Evolutionary conservation across 2,329 filamentous ascomycete species (phyloP).

Genomic region (Fusarium graminum): DNA sequence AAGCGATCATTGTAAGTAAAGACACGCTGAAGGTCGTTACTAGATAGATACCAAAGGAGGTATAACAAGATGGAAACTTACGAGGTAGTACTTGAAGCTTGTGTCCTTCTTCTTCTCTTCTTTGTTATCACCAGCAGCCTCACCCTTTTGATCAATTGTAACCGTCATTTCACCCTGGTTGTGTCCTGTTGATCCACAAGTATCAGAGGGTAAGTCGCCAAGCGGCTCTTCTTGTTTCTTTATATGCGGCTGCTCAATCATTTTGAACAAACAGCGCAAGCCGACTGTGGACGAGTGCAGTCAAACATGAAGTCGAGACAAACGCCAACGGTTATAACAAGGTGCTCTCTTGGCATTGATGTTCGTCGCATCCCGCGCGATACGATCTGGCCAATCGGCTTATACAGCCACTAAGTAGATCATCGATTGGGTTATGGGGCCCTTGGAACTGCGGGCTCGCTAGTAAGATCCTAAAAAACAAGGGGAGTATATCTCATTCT

Average conservation of each 20-base stretch:
- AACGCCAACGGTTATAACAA: conserved; percentile 5
- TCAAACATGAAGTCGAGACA: conserved; percentile 1
- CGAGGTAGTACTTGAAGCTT: conserved; percentile 49
- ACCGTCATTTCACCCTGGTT: conserved; percentile 15
- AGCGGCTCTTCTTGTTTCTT: conserved; percentile 12
- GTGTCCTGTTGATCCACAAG: conserved; percentile 13
- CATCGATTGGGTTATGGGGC: not conserved
- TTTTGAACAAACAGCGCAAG: conserved; percentile 1
- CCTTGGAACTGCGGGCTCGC: not conserved
- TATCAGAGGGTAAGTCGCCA: conserved; percentile 5
- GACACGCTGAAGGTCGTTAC: conserved; percentile 49
- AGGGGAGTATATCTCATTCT: not conserved
- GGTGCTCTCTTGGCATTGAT: conserved; percentile 27
- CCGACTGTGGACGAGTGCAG: not conserved
- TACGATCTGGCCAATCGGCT: conserved; percentile 38
- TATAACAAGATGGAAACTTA: conserved; percentile 1
- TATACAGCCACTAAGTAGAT: conserved; percentile 18
- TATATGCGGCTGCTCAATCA: conserved; percentile 7
- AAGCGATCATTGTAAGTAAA: conserved; percentile 56
- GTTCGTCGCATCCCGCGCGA: conserved; percentile 22
- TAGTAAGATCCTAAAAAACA: not conserved
- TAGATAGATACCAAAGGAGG: not conserved
- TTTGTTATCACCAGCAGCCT: conserved; percentile 8
- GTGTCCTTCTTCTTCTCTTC: conserved; percentile 36
- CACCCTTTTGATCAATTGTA: conserved; percentile 1